phyloP scores from a whole-genome alignment of 2,329 filamentous ascomycete species.

The Onygena corvina region DNA sequence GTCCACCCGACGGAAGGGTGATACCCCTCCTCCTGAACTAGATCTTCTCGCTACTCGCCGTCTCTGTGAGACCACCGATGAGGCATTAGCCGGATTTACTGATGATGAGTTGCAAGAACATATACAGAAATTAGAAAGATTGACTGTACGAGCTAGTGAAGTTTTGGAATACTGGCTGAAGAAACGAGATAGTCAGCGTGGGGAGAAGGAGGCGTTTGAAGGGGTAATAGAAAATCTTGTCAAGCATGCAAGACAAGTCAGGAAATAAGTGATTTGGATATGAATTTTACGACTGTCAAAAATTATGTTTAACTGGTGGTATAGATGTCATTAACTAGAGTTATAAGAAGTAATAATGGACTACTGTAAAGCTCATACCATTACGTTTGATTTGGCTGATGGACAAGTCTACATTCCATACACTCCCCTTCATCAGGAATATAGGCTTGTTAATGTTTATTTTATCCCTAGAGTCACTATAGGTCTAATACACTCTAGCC shows the following conservation, averaged over 20 bases:
- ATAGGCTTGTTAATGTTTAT: no score
- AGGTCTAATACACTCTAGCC: no score
- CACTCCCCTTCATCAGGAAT: no score
- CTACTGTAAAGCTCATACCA: no score
- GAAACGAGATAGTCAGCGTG: slow-evolving; percentile 70
- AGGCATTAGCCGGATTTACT: slow-evolving; percentile 67
- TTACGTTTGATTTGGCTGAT: no score
- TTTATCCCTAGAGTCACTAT: no score
- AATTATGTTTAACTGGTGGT: no score
- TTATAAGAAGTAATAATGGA: no score
- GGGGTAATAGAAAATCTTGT: slow-evolving; percentile 95
- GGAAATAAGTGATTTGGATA: slow-evolving; percentile 45
- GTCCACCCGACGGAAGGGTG: slow-evolving; percentile 33
- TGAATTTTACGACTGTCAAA: no score
- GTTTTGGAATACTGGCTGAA: slow-evolving; percentile 82
- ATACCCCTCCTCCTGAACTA: slow-evolving; percentile 58
- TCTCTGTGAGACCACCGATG: slow-evolving; percentile 71
- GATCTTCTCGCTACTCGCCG: slow-evolving; percentile 68
- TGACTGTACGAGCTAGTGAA: slow-evolving; percentile 60
- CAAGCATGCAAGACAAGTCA: slow-evolving; percentile 73
- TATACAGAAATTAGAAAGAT: slow-evolving; percentile 53
- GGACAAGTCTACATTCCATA: no score
- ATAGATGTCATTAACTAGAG: no score
- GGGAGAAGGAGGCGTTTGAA: slow-evolving; percentile 87
- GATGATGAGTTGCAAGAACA: slow-evolving; percentile 64